These are phyloP conservation scores for Nadsonia commutata DNA, from an alignment of 1,139 yeast genomes.

Conservation along the genomic window DNA sequence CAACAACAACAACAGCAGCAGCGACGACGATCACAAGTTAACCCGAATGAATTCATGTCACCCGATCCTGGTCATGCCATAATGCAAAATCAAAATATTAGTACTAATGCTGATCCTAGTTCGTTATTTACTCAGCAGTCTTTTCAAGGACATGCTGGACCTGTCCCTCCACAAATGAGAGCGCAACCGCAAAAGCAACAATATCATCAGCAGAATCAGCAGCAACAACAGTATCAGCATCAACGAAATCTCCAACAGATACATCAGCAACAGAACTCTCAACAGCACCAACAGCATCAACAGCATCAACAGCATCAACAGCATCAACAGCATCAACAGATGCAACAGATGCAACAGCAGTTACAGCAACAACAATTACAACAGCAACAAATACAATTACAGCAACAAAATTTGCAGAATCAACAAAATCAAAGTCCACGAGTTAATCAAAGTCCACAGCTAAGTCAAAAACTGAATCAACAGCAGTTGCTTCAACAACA, in stretches of 20 bases:
- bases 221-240: background rate
- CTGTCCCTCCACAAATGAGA: background rate
- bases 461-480: constrained; percentile 1
- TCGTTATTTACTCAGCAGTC: background rate
- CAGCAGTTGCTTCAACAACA: constrained; percentile 1
- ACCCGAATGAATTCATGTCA: too few species aligned
- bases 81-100: background rate
- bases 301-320: constrained; percentile 7
- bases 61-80: background rate
- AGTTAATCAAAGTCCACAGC: constrained; percentile 2
- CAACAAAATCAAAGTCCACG: background rate
- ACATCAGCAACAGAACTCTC: constrained; percentile 7
- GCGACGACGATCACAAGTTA: too few species aligned
- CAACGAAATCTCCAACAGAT: constrained; percentile 4
- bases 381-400: background rate
- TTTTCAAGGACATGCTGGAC: background rate
- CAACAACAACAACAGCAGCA: background rate
- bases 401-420: background rate
- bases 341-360: constrained; percentile 7
- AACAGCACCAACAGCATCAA: constrained; percentile 8
- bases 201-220: constrained; percentile 3
- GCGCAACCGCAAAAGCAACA: background rate
- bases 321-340: constrained; percentile 10
- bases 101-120: background rate
- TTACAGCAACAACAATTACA: constrained; percentile 7